A percentile compares a stretch with the other conserved stretches of the same genome.
Evolutionary conservation across 2,329 filamentous ascomycete species (phyloP).

Genomic region (Hymenoscyphus salicellus): DNA sequence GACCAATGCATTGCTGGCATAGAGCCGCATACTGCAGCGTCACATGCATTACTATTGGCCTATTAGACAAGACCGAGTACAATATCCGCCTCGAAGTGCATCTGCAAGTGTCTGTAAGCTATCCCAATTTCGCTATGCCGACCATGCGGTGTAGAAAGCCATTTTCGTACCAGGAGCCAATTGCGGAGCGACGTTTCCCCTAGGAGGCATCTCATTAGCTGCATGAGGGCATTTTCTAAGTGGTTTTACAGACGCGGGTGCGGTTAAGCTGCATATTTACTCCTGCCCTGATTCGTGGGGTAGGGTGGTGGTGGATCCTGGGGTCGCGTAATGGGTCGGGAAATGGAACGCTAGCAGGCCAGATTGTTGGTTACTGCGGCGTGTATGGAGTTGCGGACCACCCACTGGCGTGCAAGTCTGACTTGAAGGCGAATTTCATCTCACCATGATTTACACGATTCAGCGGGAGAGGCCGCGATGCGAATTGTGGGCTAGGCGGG

Average conservation of each 20-base stretch:
- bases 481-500: neutral
- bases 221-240: constrained; percentile 1
- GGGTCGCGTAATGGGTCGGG: constrained; percentile 1
- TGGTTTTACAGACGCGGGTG: neutral
- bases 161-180: neutral
- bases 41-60: constrained; percentile 1
- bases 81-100: neutral
- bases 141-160: constrained; percentile 6
- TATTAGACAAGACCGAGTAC: constrained; percentile 3
- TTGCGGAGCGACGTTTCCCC: neutral
- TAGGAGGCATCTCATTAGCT: neutral
- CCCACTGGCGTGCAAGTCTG: no score
- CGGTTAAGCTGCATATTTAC: constrained; percentile 2
- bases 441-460: neutral
- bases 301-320: neutral
- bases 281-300: neutral
- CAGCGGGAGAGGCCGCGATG: constrained; percentile 1
- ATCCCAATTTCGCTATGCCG: neutral
- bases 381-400: no score
- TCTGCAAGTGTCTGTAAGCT: constrained; percentile 5
- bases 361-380: neutral
- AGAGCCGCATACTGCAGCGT: neutral
- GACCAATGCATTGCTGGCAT: constrained; percentile 6
- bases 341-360: constrained; percentile 1
- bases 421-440: neutral